Evolutionary conservation across 164 flowering plant genomes (phyloP), one percentile per base, ranked within the genome.

Genomic region (Brasenia schreberi): DNA sequence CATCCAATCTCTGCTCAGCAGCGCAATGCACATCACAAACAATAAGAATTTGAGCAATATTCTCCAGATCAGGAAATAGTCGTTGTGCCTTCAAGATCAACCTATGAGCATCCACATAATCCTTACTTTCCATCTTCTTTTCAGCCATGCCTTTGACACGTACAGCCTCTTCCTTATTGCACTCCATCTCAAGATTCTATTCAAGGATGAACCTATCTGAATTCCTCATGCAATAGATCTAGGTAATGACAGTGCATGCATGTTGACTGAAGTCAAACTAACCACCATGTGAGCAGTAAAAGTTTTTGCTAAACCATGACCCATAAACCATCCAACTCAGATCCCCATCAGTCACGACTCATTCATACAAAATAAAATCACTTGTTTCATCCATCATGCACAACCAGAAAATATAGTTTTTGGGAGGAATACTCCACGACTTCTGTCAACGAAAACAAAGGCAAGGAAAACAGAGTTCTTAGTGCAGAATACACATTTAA

Each of bases 81-180:
- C 75, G 77, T 67, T 89, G 87, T 23, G 98, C 98, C 74, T 75
- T 86, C 5, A 75, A 68, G 9, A 74, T 84, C 63, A 85, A 56
- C 69, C 67, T 87, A 14, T 72, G 84, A 43, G 97, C 98, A 17
- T 81, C 90, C 1, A n/a, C 19, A 76, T 84, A 93, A 72, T 92
- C 97, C 64, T 80, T 80, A 39, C 19, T 67, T 18, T 73, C 64
- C 94, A 92, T 82, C 76, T 79, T 88, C 69, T 70, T 76, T 70
- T 83, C 89, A 14, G 97, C 98, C 49, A 90, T 70, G 2, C 18
- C 81, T 77, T 75, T 92, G 65, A 91, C 98, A 73, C 85, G 81
- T 7, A 78, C 18, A 62, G 98, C 96, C 78, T 90, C 96, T 69
- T 87, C 96, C 74, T 84, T 86, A 77, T 89, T 92, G 87, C 91